Conservation (phyloP, 441 rosid genomes). For the Kokia cookei region DNA sequence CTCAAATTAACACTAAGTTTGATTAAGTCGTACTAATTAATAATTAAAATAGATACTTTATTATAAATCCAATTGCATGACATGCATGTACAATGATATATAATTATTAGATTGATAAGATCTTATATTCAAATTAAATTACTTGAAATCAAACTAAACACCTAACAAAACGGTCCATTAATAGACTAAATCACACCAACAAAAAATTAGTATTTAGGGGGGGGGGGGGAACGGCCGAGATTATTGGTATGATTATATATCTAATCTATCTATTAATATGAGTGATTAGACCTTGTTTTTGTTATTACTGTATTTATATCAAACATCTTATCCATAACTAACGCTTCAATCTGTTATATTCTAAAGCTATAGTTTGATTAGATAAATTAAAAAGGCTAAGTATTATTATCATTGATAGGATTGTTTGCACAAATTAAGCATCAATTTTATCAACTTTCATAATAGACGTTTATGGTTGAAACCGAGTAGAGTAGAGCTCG, state of each 20-base stretch:
- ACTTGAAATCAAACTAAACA: background rate
- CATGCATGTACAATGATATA: background rate
- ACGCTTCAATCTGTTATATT: background rate
- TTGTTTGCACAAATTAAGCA: conserved; percentile 6
- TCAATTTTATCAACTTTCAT: background rate
- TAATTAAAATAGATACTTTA: background rate
- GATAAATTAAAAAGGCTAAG: background rate
- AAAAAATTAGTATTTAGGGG: background rate
- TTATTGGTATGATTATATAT: background rate
- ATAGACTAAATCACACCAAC: background rate
- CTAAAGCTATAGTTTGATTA: background rate
- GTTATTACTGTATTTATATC: background rate
- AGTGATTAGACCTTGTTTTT: background rate
- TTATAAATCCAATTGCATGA: background rate
- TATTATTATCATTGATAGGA: background rate
- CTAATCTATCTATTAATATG: background rate
- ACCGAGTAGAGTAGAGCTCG: background rate
- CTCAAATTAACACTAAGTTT: background rate
- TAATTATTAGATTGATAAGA: background rate
- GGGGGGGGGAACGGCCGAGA: background rate
- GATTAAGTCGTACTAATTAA: background rate
- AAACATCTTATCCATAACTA: background rate
- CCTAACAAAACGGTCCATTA: background rate
- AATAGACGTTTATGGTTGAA: background rate
- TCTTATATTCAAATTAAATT: background rate